Conservation (phyloP, 2,329 filamentous ascomycete species). For the Thielaviopsis musarum region DNA sequence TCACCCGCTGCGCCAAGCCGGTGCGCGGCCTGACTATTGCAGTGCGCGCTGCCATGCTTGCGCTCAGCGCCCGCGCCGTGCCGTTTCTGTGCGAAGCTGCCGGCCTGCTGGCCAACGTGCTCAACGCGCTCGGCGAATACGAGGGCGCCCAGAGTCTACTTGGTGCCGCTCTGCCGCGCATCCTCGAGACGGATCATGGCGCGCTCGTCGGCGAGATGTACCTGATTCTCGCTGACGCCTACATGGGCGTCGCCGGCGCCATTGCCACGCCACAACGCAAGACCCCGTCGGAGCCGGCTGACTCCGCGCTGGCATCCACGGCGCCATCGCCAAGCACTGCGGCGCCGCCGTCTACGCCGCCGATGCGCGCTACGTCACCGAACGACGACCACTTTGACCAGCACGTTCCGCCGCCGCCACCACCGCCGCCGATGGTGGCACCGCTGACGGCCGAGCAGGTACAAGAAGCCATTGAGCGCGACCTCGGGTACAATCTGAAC, state of each 20-base stretch:
- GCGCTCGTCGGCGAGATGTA: constrained; percentile 50
- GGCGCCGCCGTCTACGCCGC: neutral
- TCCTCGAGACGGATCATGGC: constrained; percentile 52
- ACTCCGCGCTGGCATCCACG: constrained; percentile 26
- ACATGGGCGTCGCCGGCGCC: constrained; percentile 58
- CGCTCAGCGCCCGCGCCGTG: constrained; percentile 52
- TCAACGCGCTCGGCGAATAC: constrained; percentile 56
- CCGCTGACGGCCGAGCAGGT: neutral
- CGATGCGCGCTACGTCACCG: neutral
- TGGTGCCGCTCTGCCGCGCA: constrained; percentile 54
- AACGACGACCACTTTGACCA: too few species aligned
- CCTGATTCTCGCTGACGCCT: constrained; percentile 54
- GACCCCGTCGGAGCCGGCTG: constrained; percentile 15
- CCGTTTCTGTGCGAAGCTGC: constrained; percentile 58
- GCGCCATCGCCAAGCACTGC: neutral
- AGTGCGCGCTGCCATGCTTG: constrained; percentile 57
- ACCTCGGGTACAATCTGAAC: constrained; percentile 17
- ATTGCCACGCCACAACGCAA: constrained; percentile 14
- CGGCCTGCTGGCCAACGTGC: constrained; percentile 47
- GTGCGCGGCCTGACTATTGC: constrained; percentile 62
- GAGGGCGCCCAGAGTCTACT: constrained; percentile 47
- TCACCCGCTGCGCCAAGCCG: constrained; percentile 49
- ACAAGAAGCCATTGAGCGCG: neutral
- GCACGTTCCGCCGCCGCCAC: neutral
- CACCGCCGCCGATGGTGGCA: constrained; percentile 19